A percentile compares a stretch with the other conserved stretches of the same genome.
Conservation (phyloP, 805 yeast species). For the Barnettozyma sucrosica region DNA sequence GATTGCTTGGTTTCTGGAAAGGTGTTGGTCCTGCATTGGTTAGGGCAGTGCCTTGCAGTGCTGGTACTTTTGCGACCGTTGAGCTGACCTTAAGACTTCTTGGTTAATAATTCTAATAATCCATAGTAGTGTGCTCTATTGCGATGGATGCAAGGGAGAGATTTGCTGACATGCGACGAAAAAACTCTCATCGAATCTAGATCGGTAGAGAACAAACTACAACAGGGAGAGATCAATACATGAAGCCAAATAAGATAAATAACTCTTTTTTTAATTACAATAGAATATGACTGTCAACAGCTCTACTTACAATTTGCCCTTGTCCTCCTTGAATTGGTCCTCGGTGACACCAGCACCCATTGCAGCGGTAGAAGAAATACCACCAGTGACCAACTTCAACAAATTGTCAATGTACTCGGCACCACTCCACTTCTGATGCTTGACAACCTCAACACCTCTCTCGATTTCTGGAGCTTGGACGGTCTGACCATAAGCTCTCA, state of each 20-base stretch:
- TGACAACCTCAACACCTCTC: constrained; percentile 44
- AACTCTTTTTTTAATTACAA: not conserved
- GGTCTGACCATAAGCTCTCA: constrained; percentile 51
- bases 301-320: constrained; percentile 7
- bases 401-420: constrained; percentile 77
- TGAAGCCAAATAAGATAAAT: not conserved
- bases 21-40: constrained; percentile 55
- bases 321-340: constrained; percentile 69
- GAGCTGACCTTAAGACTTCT: constrained; percentile 52
- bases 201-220: too few species aligned
- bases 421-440: constrained; percentile 61
- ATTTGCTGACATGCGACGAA: too few species aligned
- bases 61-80: constrained; percentile 74
- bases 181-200: too few species aligned
- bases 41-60: constrained; percentile 61
- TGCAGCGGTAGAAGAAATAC: constrained; percentile 92
- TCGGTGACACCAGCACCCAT: constrained; percentile 99
- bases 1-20: constrained; percentile 53
- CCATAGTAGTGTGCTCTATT: too few species aligned
- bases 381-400: constrained; percentile 87
- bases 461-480: constrained; percentile 45
- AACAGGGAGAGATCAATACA: too few species aligned
- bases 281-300: not conserved
- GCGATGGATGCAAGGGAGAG: too few species aligned
- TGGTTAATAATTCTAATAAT: too few species aligned